Evolutionary conservation across 2,329 filamentous ascomycete genomes (phyloP).

Genomic region (Aspergillus proliferans): DNA sequence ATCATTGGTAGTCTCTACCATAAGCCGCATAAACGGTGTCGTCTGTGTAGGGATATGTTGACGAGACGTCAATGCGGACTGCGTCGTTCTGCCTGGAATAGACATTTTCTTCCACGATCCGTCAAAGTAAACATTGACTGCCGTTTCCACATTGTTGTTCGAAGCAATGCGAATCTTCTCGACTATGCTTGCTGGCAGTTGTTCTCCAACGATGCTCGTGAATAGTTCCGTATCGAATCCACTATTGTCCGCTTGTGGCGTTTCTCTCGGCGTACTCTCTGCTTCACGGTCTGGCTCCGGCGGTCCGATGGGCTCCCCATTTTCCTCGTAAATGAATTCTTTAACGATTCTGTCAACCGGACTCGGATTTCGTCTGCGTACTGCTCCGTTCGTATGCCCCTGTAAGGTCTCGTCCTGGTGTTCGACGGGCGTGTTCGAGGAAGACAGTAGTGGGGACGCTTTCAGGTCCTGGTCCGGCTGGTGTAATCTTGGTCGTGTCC

Average conservation of each 20-base stretch:
- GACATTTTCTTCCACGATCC: slow-evolving; percentile 51
- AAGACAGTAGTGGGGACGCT: not conserved
- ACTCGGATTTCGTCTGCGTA: not conserved
- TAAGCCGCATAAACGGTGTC: not conserved
- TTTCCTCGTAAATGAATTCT: not conserved
- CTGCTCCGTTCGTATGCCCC: not conserved
- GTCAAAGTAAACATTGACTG: slow-evolving; percentile 60
- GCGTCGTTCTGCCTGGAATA: slow-evolving; percentile 4
- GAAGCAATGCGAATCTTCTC: slow-evolving; percentile 45
- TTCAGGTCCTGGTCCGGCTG: not conserved
- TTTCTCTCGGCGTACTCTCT: not conserved
- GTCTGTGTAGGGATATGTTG: slow-evolving; percentile 1
- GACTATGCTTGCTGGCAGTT: slow-evolving; percentile 41
- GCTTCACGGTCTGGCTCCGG: not conserved
- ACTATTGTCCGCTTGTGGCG: slow-evolving; percentile 9
- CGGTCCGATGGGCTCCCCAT: not conserved
- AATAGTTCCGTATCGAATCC: slow-evolving; percentile 53
- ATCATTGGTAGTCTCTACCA: not conserved
- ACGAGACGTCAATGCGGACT: slow-evolving; percentile 6
- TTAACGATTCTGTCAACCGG: not conserved
- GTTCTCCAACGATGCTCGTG: slow-evolving; percentile 52
- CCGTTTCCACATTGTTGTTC: slow-evolving; percentile 51
- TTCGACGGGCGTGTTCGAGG: not conserved
- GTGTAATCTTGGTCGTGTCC: not conserved
- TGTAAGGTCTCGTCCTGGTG: not conserved